Evolutionary conservation across 768 basidiomycete genomes (phyloP), one percentile per base, ranked within the genome.

Genomic region (Agaricus subrufescens): DNA sequence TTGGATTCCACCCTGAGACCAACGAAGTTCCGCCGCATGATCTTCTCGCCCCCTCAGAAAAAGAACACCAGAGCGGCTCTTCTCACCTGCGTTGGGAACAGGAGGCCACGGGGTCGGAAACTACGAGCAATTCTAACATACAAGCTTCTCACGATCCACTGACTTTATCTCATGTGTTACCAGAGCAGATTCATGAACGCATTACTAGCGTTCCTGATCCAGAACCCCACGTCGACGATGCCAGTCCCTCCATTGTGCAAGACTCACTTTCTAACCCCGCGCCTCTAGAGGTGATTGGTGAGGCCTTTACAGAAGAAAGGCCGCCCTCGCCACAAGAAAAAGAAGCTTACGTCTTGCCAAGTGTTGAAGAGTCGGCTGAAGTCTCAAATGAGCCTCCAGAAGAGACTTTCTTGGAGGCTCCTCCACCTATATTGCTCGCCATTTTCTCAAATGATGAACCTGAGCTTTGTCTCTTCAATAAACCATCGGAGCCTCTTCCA

Each of bases 351-450:
- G 3, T n/a, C 10, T 15, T 30, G 31, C 47, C 54, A n/a, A 25
- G 11, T 25, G 42, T 38, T 10, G 45, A 42, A 8, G 57, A 50
- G 12, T 30, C 26, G 19, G n/a, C 50, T 42, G 58, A 51, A 37
- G 34, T 23, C 42, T 29, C 40, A 46, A 84, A 82, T 64, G 78
- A 82, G 67, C 79, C 83, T 52, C 83, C 79, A 26, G 82, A 83
- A 63, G 87, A 81, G 29, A 83, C 87, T 46, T 88, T 84, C 66
- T 87, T 87, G 50, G 87, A 89, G 58, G 84, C 86, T 29, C 88
- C 88, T 27, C 88, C 88, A 11, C 76, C 86, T 14, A 85, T 89
- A 44, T 70, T 88, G 37, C 65, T 89, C 34, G 73, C 77, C 37
- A 61, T 80, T 34, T 63, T 72, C 55, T 62, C 69, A 42, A 69